phyloP scores from a whole-genome alignment of 352 stramenopile species.

The Elongisporangium prolatum region DNA sequence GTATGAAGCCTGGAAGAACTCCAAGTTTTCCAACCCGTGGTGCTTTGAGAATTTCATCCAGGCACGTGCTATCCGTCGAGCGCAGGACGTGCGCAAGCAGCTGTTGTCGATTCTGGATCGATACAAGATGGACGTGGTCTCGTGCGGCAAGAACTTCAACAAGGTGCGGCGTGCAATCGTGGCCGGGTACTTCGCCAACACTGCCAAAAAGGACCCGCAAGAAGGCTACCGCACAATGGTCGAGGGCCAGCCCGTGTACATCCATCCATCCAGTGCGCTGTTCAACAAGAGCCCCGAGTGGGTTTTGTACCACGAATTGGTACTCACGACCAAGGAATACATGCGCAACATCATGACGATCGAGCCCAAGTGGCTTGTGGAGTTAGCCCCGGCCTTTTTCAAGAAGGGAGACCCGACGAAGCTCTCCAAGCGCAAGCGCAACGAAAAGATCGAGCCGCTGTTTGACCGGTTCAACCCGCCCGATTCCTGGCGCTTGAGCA shows the following conservation, averaged over 20 bases:
- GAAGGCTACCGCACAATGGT: constrained; percentile 98
- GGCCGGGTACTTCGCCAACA: constrained; percentile 99
- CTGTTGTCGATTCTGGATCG: constrained; percentile 98
- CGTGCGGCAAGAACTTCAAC: constrained; percentile 95
- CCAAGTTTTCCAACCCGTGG: constrained; percentile 98
- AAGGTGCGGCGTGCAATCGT: constrained; percentile 98
- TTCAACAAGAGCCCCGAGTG: constrained; percentile 99
- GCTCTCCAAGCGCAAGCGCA: constrained; percentile 97
- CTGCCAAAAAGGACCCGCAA: constrained; percentile 98
- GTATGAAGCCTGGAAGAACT: constrained; percentile 98
- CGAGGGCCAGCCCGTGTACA: constrained; percentile 98
- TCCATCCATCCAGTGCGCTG: constrained; percentile 96
- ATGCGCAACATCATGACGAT: constrained; percentile 99
- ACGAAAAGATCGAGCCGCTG: constrained; percentile 99
- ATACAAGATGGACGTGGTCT: constrained; percentile 98
- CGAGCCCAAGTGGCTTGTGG: constrained; percentile 98
- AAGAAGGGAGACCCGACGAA: constrained; percentile 97
- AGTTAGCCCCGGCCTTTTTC: constrained; percentile 96
- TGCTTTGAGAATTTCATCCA: constrained; percentile 99
- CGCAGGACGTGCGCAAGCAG: constrained; percentile 99
- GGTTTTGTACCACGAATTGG: constrained; percentile 98
- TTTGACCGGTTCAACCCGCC: constrained; percentile 98
- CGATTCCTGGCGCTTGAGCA: constrained; percentile 96
- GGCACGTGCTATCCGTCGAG: constrained; percentile 93
- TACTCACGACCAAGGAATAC: constrained; percentile 96